Base-by-base conservation (phyloP, 2,329 filamentous ascomycete genomes). In the Diaporthe vexans region DNA sequence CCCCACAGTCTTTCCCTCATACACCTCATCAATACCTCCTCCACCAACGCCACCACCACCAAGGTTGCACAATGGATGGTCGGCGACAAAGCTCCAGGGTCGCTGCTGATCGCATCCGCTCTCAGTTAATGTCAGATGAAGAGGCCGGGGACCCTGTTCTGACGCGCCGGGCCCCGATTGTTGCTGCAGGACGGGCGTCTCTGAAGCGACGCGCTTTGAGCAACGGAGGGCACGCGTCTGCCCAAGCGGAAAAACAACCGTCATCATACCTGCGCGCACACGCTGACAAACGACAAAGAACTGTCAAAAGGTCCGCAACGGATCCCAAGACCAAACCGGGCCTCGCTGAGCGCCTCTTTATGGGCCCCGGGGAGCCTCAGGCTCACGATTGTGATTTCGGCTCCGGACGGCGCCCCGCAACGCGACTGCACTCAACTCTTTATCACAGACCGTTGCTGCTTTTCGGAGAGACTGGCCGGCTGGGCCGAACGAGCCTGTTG, bases 361-460 rank as follows among this genome's bases (percentile, higher is more conserved):
- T 71, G 15, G 51, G 26, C 48, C 19, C 70, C 3, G 26, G 54
- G 57, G 56, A 75, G 48, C 52, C 58, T 6, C 13, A 63, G 10
- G 51, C 78, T 33, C 79, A 79, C 40, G 65, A 24, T 10, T 73
- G 71, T 13, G 56, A 57, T 33, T 79, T 80, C 9, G 82, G 81
- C 1, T 67, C 26, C 19, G 21, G 40, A 19, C 24, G 24, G 17
- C 24, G 17, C 6, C 2, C 43, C 19, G 15, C 29, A 11, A 51
- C 52, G 29, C 81, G 83, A 9, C 74, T 59, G n/a, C 87, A 89
- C 74, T 51, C 73, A 37, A 70, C 81, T n/a, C 61, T 77, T 40
- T 91, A 91, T 73, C 89, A 91, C 78, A 82, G 83, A 3, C 88
- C 89, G 0, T 81, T 87, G 6, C 82, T 91, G 3, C 83, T 91